Conservation (phyloP, 257 asterid genomes). For the Petunia axillaris region DNA sequence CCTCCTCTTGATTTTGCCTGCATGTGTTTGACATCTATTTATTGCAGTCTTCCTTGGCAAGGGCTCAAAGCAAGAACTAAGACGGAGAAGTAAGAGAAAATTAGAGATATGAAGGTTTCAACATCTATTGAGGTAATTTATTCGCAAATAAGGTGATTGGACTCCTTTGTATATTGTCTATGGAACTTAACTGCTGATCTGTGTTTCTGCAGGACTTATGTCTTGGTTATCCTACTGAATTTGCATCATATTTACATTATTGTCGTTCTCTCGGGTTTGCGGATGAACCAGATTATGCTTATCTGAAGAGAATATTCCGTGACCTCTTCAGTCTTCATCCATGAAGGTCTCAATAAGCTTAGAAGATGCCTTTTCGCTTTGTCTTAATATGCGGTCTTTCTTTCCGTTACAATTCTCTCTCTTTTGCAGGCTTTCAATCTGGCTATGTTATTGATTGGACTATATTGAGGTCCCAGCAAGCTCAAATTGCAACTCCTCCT, state of each 20-base stretch:
- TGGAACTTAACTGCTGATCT: slow-evolving; percentile 25
- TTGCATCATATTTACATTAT: slow-evolving; percentile 92
- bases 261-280: slow-evolving; percentile 91
- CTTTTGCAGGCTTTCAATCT: no score
- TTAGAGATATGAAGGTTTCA: slow-evolving; percentile 87
- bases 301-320: no score
- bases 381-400: no score
- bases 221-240: slow-evolving; percentile 84
- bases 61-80: no score
- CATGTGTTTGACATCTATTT: slow-evolving; percentile 46
- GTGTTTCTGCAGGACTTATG: slow-evolving; percentile 61
- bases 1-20: no score
- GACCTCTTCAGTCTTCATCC: slow-evolving; percentile 97
- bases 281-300: slow-evolving; percentile 96
- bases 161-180: neutral
- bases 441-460: no score
- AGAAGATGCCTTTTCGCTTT: no score
- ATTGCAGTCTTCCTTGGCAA: slow-evolving; percentile 87
- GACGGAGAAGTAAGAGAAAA: slow-evolving; percentile 89
- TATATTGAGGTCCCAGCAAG: no score
- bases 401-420: no score
- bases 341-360: no score
- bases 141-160: slow-evolving; percentile 27
- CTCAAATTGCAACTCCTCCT: no score
- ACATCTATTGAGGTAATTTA: slow-evolving; percentile 85